phyloP scores from a whole-genome alignment of 768 basidiomycete species.

The Candolleomyces eurysporus region DNA sequence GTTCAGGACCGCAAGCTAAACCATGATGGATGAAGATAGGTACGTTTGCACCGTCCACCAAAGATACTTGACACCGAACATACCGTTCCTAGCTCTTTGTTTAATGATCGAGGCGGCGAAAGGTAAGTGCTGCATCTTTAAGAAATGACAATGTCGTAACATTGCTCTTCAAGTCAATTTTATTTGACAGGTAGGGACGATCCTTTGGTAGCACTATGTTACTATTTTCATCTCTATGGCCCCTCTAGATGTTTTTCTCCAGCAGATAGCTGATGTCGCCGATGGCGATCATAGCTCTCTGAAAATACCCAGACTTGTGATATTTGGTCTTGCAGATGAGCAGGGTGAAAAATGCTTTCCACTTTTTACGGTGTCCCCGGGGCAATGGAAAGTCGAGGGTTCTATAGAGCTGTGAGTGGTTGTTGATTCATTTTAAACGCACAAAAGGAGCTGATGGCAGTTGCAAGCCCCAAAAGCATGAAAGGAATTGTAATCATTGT shows the following conservation, averaged over 20 bases:
- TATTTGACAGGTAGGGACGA: background rate
- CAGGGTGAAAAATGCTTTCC: background rate
- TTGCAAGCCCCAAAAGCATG: background rate
- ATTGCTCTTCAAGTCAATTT: background rate
- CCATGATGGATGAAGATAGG: background rate
- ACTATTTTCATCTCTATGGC: too few species aligned
- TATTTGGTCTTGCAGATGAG: background rate
- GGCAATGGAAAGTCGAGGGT: background rate
- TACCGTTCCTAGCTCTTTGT: too few species aligned
- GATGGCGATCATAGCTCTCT: background rate
- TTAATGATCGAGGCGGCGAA: background rate
- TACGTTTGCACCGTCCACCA: background rate
- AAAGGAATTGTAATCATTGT: background rate
- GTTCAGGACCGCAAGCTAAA: background rate
- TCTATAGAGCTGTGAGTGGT: background rate
- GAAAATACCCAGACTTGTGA: background rate
- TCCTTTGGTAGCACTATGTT: too few species aligned
- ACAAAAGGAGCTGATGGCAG: too few species aligned
- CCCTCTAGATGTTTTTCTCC: too few species aligned
- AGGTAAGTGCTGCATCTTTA: background rate
- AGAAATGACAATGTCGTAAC: background rate
- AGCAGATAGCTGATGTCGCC: too few species aligned
- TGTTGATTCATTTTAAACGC: background rate
- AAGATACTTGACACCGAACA: background rate
- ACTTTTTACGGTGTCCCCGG: background rate